Percentiles rank a stretch among this genome's conserved stretches.
Conservation (phyloP, 768 basidiomycete genomes). For the Lactarius indigo region DNA sequence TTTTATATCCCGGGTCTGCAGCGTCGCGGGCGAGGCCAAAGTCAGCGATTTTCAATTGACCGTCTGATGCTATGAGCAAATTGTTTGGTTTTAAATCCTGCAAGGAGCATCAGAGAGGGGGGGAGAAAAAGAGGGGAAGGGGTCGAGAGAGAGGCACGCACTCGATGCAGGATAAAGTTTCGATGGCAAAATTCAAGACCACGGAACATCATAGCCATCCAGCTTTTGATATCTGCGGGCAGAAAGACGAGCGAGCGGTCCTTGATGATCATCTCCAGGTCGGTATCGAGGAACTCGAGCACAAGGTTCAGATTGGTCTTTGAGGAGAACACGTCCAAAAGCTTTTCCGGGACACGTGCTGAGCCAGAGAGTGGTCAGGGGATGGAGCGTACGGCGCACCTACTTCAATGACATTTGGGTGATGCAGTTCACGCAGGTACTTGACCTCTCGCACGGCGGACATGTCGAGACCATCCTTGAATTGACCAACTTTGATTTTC, state of each 20-base stretch:
- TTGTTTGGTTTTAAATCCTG: conserved; percentile 99
- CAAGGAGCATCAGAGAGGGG: not conserved
- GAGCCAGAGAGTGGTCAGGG: not conserved
- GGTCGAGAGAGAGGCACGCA: conserved; percentile 36
- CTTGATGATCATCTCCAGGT: conserved; percentile 95
- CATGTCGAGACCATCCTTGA: conserved; percentile 99
- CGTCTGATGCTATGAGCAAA: conserved; percentile 85
- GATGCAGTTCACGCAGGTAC: conserved; percentile 88
- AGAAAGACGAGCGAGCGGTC: conserved; percentile 90
- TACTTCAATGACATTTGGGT: conserved; percentile 94
- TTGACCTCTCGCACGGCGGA: conserved; percentile 98
- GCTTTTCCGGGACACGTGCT: conserved; percentile 43
- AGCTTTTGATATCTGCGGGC: conserved; percentile 94
- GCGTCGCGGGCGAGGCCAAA: conserved; percentile 98
- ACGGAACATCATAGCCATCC: conserved; percentile 98
- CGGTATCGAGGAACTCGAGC: conserved; percentile 92
- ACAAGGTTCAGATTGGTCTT: conserved; percentile 97
- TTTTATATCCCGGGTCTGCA: conserved; percentile 90
- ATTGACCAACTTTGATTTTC: conserved; percentile 95
- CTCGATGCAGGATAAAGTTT: conserved; percentile 90
- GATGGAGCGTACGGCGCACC: conserved; percentile 21
- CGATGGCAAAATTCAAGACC: conserved; percentile 98
- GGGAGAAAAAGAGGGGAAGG: not conserved
- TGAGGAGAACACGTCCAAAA: conserved; percentile 94
- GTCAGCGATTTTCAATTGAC: conserved; percentile 95